phyloP scores from a whole-genome alignment of 176 grass and related monocot species.

The Aechmea fasciata region DNA sequence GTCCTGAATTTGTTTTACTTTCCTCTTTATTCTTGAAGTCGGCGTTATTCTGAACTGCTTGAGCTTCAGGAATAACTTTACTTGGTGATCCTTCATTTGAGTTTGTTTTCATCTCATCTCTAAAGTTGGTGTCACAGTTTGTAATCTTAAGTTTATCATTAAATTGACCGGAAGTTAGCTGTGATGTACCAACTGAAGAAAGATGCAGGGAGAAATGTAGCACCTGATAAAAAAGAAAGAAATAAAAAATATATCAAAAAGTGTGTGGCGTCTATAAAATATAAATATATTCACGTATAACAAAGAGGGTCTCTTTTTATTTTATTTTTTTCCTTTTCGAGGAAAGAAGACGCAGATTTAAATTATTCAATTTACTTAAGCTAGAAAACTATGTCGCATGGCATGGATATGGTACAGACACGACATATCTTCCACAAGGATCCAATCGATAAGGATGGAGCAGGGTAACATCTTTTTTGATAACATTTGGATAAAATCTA shows the following conservation, averaged over 20 bases:
- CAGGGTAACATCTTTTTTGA: too few species aligned
- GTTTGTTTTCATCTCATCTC: too few species aligned
- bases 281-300: too few species aligned
- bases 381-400: too few species aligned
- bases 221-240: constrained; percentile 30
- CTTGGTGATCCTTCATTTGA: constrained; percentile 3
- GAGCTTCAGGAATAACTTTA: constrained; percentile 20
- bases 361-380: too few species aligned
- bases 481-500: too few species aligned
- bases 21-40: constrained; percentile 6
- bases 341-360: too few species aligned
- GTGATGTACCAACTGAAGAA: constrained; percentile 44
- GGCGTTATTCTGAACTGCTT: constrained; percentile 20
- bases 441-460: too few species aligned
- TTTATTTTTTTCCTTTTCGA: too few species aligned
- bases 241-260: neutral
- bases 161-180: constrained; percentile 21
- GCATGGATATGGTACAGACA: too few species aligned
- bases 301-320: too few species aligned
- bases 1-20: constrained; percentile 20
- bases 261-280: neutral
- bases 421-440: too few species aligned
- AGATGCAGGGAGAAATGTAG: constrained; percentile 53
- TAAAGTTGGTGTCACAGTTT: constrained; percentile 15
- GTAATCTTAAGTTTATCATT: constrained; percentile 21